These are phyloP conservation scores for Solanum virginianum DNA, from an alignment of 257 asterid genomes.

Conservation along the genomic window DNA sequence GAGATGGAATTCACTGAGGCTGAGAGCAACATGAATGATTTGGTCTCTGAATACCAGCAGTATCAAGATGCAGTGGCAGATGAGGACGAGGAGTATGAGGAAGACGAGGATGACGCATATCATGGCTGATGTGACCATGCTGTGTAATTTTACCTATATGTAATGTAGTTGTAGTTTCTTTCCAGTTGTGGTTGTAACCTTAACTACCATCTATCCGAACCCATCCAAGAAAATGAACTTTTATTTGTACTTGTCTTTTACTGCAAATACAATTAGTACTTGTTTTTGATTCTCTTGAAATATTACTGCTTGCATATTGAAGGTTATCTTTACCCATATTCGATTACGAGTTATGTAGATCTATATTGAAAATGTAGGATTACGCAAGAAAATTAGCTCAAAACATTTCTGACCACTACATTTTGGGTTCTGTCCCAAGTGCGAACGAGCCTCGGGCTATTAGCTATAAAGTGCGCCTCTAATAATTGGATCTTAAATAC, in stretches of 20 bases:
- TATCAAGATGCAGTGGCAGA: slow-evolving; percentile 44
- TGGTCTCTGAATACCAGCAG: slow-evolving; percentile 43
- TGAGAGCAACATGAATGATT: slow-evolving; percentile 46
- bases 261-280: background rate
- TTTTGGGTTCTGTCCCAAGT: no score
- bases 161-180: background rate
- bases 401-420: background rate
- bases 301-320: background rate
- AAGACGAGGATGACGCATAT: slow-evolving; percentile 18
- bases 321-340: background rate
- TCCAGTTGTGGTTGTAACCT: slow-evolving; percentile 22
- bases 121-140: slow-evolving; percentile 1
- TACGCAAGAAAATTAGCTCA: no score
- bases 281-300: no score
- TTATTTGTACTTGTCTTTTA: background rate
- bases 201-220: slow-evolving; percentile 13
- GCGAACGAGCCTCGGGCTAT: no score
- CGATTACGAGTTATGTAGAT: no score
- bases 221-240: background rate
- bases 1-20: slow-evolving; percentile 56
- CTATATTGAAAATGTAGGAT: no score
- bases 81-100: slow-evolving; percentile 37
- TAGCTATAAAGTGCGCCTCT: no score
- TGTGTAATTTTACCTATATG: background rate
- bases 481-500: no score